A percentile compares a stretch with the other conserved stretches of the same genome.
Conservation (phyloP, 306 rosid species). For the Styphnolobium japonicum region DNA sequence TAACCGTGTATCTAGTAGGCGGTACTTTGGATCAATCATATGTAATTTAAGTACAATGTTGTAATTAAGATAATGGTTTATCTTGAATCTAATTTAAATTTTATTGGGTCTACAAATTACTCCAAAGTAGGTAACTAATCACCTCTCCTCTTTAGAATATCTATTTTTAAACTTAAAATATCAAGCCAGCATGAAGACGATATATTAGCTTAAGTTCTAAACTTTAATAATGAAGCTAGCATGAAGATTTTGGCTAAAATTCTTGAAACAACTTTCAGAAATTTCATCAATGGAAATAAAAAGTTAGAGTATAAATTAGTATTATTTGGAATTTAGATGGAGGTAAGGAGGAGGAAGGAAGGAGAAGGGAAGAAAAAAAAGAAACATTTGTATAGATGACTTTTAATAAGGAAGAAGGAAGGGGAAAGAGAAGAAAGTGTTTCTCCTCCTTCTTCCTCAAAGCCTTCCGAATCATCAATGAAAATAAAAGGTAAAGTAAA, state of each 20-base stretch:
- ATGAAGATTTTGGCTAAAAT: not conserved
- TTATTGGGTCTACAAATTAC: not conserved
- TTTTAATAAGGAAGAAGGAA: too few relatives aligned
- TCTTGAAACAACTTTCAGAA: not conserved
- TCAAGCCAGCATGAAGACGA: not conserved
- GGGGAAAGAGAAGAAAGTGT: too few relatives aligned
- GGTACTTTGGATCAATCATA: not conserved
- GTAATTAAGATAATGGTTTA: not conserved
- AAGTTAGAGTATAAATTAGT: too few relatives aligned
- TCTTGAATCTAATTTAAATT: not conserved
- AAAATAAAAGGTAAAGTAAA: not conserved
- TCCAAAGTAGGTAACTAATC: not conserved
- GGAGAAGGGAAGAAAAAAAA: too few relatives aligned
- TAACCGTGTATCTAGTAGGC: too few relatives aligned
- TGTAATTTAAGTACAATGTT: not conserved
- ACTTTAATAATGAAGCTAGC: too few relatives aligned
- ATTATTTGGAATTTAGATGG: too few relatives aligned
- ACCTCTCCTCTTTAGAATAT: not conserved
- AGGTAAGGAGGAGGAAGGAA: too few relatives aligned
- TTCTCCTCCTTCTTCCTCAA: too few relatives aligned
- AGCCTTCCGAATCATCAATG: not conserved
- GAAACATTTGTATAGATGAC: too few relatives aligned
- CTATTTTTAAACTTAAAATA: not conserved
- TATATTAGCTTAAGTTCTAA: too few relatives aligned
- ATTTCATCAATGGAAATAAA: constrained; percentile 1